Evolutionary conservation across 805 yeast genomes (phyloP), one percentile per base, ranked within the genome.

Genomic region (Suhomyces sp.): DNA sequence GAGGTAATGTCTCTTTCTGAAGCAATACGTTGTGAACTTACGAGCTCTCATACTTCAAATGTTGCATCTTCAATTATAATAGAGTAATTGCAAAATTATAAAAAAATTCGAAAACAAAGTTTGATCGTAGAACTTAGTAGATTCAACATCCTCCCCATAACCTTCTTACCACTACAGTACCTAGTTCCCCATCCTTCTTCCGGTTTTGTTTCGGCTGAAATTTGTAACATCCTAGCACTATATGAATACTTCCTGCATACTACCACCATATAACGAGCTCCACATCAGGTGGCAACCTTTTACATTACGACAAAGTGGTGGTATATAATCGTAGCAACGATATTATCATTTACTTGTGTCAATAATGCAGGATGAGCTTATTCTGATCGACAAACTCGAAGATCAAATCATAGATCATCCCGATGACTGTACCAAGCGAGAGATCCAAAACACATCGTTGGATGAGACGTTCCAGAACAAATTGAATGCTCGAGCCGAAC

Each of bases 371-470:
- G 63, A 63, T 20, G 67, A 64, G 25, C 65, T 57, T 29, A 53
- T 63, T 7, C 71, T 75, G 66, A 73, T 74, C 20, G 80, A 78
- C 53, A 69, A 73, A 53, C 69, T 79, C 43, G 82, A 79, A 48
- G 82, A 76, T 52, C 75, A 72, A 54, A 68, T 73, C 48, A 73
- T 73, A n/a, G 78, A 75, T 52, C 72, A 74, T 53, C 77, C 78
- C 0, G 74, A 72, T 51, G 68, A 69, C 3, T 49, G 57, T 21
- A 65, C 76, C 8, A 56, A 62, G 45, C 56, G 62, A 35, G 70
- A 69, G 20, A 56, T 71, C 13, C 56, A 56, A 6, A 70, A 66
- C n/a, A 56, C 59, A 8, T 60, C 68, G 2, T 59, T 70, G 13
- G 78, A 75, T 52, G 74, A 73, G 51, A 69, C 78, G 24, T 75